Evolutionary conservation across 257 asterid species (phyloP).

Genomic region (Primulina eburnea): DNA sequence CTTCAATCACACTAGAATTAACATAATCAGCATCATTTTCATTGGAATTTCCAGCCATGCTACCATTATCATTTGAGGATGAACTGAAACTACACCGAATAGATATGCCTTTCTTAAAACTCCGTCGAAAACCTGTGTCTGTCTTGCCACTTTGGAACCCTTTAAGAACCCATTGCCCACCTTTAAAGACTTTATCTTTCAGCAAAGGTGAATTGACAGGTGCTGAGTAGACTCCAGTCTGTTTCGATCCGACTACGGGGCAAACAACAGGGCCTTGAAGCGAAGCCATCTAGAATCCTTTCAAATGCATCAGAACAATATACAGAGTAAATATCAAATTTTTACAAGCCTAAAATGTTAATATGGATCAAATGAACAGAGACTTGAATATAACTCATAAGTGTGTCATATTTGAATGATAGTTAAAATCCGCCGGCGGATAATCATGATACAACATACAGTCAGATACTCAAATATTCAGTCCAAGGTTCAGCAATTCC

Average conservation of each 20-base stretch:
- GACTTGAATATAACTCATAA: neutral
- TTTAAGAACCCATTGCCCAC: conserved; percentile 55
- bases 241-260: conserved; percentile 64
- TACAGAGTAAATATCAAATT: conserved; percentile 1
- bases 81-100: conserved; percentile 71
- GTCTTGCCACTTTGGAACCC: conserved; percentile 24
- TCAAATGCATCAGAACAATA: conserved; percentile 23
- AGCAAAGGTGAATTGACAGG: conserved; percentile 40
- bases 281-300: conserved; percentile 54
- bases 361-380: too few relatives aligned
- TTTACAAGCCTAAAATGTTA: neutral
- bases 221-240: conserved; percentile 40
- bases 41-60: conserved; percentile 73
- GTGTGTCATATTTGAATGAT: neutral
- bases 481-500: neutral
- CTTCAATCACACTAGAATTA: conserved; percentile 84
- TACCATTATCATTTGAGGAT: conserved; percentile 80
- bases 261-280: conserved; percentile 72
- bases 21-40: conserved; percentile 83
- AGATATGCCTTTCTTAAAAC: conserved; percentile 31
- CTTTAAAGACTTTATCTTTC: conserved; percentile 44
- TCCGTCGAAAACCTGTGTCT: conserved; percentile 29
- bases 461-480: neutral
- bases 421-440: neutral
- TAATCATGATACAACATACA: neutral